These are phyloP conservation scores for Crepidotus variabilis DNA, from an alignment of 768 basidiomycete genomes.

Conservation along the genomic window DNA sequence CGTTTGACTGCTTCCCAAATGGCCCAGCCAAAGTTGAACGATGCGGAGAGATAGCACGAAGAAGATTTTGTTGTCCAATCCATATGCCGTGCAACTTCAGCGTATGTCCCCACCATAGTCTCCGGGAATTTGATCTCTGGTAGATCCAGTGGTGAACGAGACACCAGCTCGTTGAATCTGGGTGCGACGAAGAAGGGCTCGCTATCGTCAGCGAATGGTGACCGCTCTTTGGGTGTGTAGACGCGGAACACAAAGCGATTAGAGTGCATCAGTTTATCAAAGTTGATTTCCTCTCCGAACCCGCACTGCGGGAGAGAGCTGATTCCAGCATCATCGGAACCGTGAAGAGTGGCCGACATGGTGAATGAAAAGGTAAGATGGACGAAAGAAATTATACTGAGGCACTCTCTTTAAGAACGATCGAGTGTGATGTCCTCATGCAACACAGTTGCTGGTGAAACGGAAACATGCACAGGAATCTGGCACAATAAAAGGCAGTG, in stretches of 20 bases:
- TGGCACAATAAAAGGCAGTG: conserved; percentile 4
- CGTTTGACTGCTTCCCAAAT: conserved; percentile 79
- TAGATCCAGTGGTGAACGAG: conserved; percentile 29
- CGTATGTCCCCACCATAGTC: conserved; percentile 43
- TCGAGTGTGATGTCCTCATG: conserved; percentile 26
- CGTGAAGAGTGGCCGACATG: conserved; percentile 24
- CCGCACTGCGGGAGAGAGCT: conserved; percentile 65
- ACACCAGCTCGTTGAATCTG: conserved; percentile 52
- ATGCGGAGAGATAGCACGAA: conserved; percentile 70
- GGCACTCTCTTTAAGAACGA: conserved; percentile 4
- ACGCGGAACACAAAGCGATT: conserved; percentile 81
- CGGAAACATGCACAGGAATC: conserved; percentile 13
- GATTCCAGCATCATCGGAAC: conserved; percentile 20
- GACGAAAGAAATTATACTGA: conserved; percentile 1
- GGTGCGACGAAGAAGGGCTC: conserved; percentile 71
- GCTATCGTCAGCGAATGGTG: conserved; percentile 46
- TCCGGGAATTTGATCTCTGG: conserved; percentile 21
- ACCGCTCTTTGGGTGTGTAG: conserved; percentile 66
- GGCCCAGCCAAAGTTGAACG: conserved; percentile 80
- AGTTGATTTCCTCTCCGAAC: conserved; percentile 60
- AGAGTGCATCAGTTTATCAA: conserved; percentile 53
- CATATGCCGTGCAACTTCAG: conserved; percentile 66
- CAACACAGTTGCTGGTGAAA: conserved; percentile 26
- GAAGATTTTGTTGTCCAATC: conserved; percentile 73
- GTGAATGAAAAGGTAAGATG: conserved; percentile 5